Evolutionary conservation across 2,329 filamentous ascomycete genomes (phyloP).

Genomic region (Aspergillus ochraceoroseus): DNA sequence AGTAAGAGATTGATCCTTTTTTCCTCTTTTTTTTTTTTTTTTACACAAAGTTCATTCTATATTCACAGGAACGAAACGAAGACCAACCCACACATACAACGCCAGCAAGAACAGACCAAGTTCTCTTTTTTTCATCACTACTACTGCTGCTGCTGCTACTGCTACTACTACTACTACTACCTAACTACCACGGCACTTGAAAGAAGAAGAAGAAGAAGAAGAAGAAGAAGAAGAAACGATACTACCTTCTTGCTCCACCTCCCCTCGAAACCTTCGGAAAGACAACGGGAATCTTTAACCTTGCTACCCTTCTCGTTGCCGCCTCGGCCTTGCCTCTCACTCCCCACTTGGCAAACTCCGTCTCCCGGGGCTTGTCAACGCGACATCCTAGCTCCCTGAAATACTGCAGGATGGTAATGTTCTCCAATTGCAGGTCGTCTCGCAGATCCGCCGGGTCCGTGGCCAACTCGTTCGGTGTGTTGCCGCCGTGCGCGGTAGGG

Average conservation of each 20-base stretch:
- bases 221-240: slow-evolving; percentile 1
- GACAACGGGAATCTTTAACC: slow-evolving; percentile 69
- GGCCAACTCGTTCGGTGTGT: slow-evolving; percentile 37
- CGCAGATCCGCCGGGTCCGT: slow-evolving; percentile 45
- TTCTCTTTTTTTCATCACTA: too few relatives aligned
- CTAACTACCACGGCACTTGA: not conserved
- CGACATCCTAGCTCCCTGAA: slow-evolving; percentile 47
- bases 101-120: too few relatives aligned
- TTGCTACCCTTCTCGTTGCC: slow-evolving; percentile 54
- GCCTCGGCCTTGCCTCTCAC: slow-evolving; percentile 58
- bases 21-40: too few relatives aligned
- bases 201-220: slow-evolving; percentile 2
- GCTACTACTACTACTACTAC: not conserved
- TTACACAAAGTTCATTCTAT: not conserved
- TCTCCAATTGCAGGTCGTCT: slow-evolving; percentile 43
- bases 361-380: slow-evolving; percentile 40
- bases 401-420: slow-evolving; percentile 35
- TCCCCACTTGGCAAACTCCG: slow-evolving; percentile 41
- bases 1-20: too few relatives aligned
- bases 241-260: slow-evolving; percentile 27
- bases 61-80: not conserved
- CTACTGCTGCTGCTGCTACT: too few relatives aligned
- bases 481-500: slow-evolving; percentile 34
- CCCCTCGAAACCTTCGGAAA: slow-evolving; percentile 67
- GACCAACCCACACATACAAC: too few relatives aligned